Conservation (phyloP, 2,329 filamentous ascomycete genomes). For the Venturiaceae sp. region DNA sequence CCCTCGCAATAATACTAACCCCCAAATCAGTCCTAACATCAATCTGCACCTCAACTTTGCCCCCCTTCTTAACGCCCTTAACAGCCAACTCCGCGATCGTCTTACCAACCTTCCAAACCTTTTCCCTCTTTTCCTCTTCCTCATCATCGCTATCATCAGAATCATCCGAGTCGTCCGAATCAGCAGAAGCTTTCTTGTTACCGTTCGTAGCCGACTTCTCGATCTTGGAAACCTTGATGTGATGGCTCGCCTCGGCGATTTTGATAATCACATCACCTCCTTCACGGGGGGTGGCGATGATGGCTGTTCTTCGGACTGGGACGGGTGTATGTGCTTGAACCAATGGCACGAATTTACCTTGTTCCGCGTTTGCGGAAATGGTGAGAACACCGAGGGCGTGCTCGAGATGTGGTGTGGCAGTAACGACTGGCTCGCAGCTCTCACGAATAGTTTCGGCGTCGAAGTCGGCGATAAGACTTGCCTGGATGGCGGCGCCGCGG, state of each 20-base stretch:
- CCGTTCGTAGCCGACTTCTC: conserved; percentile 49
- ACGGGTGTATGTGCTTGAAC: conserved; percentile 81
- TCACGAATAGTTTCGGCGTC: conserved; percentile 90
- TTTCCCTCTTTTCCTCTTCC: conserved; percentile 78
- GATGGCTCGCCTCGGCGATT: conserved; percentile 76
- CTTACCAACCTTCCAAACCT: conserved; percentile 82
- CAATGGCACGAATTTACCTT: conserved; percentile 58
- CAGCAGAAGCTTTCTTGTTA: conserved; percentile 41
- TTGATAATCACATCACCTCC: conserved; percentile 84
- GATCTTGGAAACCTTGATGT: conserved; percentile 89
- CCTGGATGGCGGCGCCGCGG: conserved; percentile 90
- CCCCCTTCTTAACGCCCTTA: conserved; percentile 73
- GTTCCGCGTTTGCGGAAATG: conserved; percentile 32
- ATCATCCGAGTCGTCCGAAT: conserved; percentile 53
- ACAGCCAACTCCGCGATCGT: conserved; percentile 79
- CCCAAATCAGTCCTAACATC: conserved; percentile 74
- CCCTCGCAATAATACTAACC: conserved; percentile 71
- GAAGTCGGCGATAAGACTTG: conserved; percentile 88
- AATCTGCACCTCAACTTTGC: conserved; percentile 88
- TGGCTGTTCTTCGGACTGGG: conserved; percentile 75
- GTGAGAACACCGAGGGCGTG: conserved; percentile 82
- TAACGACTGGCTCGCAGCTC: conserved; percentile 90
- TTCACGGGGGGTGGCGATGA: conserved; percentile 64
- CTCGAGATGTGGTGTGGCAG: conserved; percentile 80
- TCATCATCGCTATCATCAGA: conserved; percentile 60